Base-by-base conservation (phyloP, 2,329 filamentous ascomycete genomes). In the Cladosporium cucumerinum region DNA sequence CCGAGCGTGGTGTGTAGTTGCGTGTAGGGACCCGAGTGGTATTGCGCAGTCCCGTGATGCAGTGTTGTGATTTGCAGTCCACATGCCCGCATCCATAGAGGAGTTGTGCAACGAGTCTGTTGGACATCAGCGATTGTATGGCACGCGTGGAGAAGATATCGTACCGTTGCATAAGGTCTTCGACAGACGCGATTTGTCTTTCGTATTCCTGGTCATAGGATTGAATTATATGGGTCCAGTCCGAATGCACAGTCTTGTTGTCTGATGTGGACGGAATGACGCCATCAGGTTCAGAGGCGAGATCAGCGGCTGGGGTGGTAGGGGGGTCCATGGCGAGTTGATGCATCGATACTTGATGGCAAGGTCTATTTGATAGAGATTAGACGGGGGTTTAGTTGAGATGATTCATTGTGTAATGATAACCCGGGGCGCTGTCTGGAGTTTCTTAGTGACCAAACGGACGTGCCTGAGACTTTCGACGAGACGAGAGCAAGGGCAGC, bases 1-100 rank as follows among this genome's bases (percentile, higher is more conserved):
- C 92, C 72, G 91, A 96, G 30, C 91, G 86, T 12, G 88, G 83
- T 63, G 88, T 96, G 74, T 93, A 95, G 73, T 87, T 85, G 65
- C 92, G 87, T 69, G 92, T 83, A 2, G 92, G 91, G 0, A 84
- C 83, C 67, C 85, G 85, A 30, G 85, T 84, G 25, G 87, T 79
- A 67, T 90, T 86, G 74, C 85, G 87, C 51, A 90, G 86, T 72
- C 86, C 92, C 64, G 89, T 92, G 72, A 92, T 89, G 79, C 93
- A 97, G 18, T 90, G 91, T 11, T 89, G 77, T 1, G 87, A 92
- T 25, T 80, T 81, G 77, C 93, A 97, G 46, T 82, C 80, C 48
- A 81, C 79, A 68, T 85, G 84, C 62, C 86, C 85, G 73, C 93
- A 97, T 67, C 93, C 93, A 68, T 89, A 84, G 58, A 91, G 86